Conservation (phyloP, 2,329 filamentous ascomycete genomes). For the Penicillium concentricum region DNA sequence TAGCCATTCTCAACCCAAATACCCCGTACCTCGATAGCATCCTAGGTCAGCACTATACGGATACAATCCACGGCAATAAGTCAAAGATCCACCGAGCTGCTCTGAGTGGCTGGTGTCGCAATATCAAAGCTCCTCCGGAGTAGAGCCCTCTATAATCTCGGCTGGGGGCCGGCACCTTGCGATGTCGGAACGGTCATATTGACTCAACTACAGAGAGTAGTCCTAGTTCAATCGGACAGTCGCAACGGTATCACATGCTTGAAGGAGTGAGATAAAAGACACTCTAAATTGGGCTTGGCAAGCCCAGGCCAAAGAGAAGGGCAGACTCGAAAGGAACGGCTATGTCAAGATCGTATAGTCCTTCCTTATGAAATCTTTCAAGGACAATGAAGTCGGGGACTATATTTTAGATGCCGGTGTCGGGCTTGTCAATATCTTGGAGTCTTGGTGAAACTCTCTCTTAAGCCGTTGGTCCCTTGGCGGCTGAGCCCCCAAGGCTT, state of each 20-base stretch:
- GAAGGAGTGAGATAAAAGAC: neutral
- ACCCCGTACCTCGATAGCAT: too few species aligned
- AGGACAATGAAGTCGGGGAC: too few species aligned
- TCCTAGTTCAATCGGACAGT: neutral
- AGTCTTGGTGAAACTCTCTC: neutral
- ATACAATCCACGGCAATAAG: too few species aligned
- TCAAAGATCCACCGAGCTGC: neutral
- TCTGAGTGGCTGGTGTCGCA: constrained; percentile 15
- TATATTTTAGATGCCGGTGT: too few species aligned
- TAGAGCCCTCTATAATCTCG: neutral
- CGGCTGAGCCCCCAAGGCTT: neutral
- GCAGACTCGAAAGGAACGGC: neutral
- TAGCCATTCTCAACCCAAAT: too few species aligned
- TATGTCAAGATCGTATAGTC: too few species aligned
- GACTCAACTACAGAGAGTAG: neutral
- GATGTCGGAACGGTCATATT: neutral
- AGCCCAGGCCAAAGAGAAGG: neutral
- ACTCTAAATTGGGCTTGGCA: neutral
- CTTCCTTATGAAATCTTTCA: too few species aligned
- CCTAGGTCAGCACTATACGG: too few species aligned
- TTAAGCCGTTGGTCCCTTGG: neutral
- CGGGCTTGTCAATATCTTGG: too few species aligned
- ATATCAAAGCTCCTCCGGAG: constrained; percentile 10
- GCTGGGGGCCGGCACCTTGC: neutral
- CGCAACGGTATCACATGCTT: too few species aligned